Evolutionary conservation across 2,329 filamentous ascomycete genomes (phyloP), one percentile per base, ranked within the genome.

Genomic region (Colletotrichum plurivorum): DNA sequence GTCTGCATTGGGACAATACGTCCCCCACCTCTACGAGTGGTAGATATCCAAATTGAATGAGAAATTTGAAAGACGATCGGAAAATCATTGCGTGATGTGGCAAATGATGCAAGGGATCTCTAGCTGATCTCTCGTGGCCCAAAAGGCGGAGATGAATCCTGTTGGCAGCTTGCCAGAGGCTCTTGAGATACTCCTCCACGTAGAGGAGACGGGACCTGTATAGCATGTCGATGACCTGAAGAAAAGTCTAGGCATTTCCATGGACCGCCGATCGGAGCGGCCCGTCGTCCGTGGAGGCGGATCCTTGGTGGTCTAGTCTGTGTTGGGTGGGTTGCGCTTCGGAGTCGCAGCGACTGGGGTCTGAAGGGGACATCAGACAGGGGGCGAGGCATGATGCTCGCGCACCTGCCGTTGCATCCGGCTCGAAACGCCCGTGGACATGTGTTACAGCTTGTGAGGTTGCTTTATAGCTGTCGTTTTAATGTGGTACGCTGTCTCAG

Each of bases 31-130:
- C 55, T 55, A 58, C 66, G 25, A 53, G 5, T 41, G 10, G 31
- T 58, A 69, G 61, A 69, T 31, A 53, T 56, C 51, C 52, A 56
- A 56, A 69, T 57, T 52, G 62, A 60, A 69, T 48, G 51, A 41
- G 39, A 67, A 61, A 43, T 20, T 43, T 20, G 46, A 39, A 5
- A 31, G 16, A 22, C 22, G 7, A 31, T 2, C n/a, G 20, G 15
- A 3, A 7, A 9, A 10, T 39, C 27, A 55, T 7, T 13, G 20
- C 2, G n/a, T 10, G 27, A 41, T 41, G 13, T 3, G 12, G 8
- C 22, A 12, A 41, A 2, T 31, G 53, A 31, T 31, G 10, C 31
- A 9, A 18, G n/a, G n/a, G n/a, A n/a, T n/a, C n/a, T n/a, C n/a
- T n/a, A n/a, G n/a, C n/a, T n/a, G n/a, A n/a, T n/a, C n/a, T n/a